A percentile compares a stretch with the other conserved stretches of the same genome.
These are phyloP conservation scores for Hymenochaete sp. DNA, from an alignment of 1,284 basidiomycete genomes.

Conservation along the genomic window DNA sequence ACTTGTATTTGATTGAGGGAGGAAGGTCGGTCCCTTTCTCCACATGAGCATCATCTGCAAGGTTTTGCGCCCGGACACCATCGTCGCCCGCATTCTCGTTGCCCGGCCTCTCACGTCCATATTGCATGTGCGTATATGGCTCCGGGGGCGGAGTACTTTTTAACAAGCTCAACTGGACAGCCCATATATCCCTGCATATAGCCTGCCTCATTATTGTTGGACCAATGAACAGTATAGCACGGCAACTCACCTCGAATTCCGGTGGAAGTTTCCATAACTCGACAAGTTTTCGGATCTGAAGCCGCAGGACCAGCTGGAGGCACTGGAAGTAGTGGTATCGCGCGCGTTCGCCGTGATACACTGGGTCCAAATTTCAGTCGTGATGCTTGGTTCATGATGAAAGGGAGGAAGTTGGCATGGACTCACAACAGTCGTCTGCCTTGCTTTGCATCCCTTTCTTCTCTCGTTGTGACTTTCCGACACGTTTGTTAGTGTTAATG, in stretches of 20 bases:
- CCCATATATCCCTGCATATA: constrained; percentile 77
- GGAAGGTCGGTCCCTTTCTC: constrained; percentile 2
- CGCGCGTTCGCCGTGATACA: constrained; percentile 71
- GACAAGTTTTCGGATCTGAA: constrained; percentile 60
- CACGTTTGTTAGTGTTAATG: too few relatives aligned
- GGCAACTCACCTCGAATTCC: constrained; percentile 63
- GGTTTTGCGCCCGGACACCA: constrained; percentile 15
- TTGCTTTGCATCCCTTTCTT: too few relatives aligned
- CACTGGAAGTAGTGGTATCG: constrained; percentile 76
- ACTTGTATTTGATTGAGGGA: constrained; percentile 11
- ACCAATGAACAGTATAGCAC: too few relatives aligned
- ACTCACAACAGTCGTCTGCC: too few relatives aligned
- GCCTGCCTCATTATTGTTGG: constrained; percentile 34
- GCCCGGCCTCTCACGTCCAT: constrained; percentile 18
- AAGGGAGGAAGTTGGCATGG: too few relatives aligned
- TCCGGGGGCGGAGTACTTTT: constrained; percentile 53
- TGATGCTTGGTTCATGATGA: background rate
- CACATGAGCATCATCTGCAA: constrained; percentile 12
- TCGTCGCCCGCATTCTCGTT: background rate
- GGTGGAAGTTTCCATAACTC: constrained; percentile 64
- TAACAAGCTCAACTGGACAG: constrained; percentile 60
- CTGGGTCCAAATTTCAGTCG: constrained; percentile 33
- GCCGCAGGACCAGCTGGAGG: constrained; percentile 68
- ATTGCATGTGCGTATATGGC: constrained; percentile 41
- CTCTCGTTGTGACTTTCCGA: background rate